Conservation (phyloP, 1,139 yeast species). For the Hansenula sp. region DNA sequence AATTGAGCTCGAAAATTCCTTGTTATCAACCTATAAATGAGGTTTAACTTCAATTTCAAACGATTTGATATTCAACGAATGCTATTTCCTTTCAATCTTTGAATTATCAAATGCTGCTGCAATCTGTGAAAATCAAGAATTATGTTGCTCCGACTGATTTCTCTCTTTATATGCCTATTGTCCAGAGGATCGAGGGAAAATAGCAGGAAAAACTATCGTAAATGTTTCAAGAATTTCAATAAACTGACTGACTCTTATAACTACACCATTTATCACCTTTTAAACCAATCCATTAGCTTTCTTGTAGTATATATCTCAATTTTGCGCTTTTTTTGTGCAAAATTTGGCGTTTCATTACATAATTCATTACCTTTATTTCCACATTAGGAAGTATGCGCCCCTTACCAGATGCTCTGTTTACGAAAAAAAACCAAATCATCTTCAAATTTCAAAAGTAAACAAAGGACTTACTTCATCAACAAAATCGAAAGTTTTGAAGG, state of each 20-base stretch:
- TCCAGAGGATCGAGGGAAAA: too few species aligned
- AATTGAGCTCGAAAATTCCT: too few species aligned
- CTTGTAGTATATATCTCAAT: background rate
- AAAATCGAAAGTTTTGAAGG: too few species aligned
- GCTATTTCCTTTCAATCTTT: too few species aligned
- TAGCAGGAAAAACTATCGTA: too few species aligned
- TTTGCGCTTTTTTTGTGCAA: background rate
- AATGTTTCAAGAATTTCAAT: background rate
- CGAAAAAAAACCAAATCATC: background rate
- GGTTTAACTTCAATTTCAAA: too few species aligned
- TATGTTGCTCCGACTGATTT: too few species aligned
- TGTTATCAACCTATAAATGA: too few species aligned
- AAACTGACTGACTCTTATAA: background rate
- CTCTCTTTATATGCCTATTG: too few species aligned
- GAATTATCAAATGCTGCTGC: too few species aligned
- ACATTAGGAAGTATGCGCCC: background rate
- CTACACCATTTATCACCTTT: background rate
- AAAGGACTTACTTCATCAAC: background rate
- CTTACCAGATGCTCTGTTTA: background rate
- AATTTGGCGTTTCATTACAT: background rate
- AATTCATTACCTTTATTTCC: background rate
- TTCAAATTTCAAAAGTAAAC: conserved; percentile 1
- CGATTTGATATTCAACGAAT: too few species aligned
- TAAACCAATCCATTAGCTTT: background rate
- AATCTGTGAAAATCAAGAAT: too few species aligned